These are phyloP conservation scores for Gentiana macrophylla DNA, from an alignment of 257 asterid species.

Conservation along the genomic window DNA sequence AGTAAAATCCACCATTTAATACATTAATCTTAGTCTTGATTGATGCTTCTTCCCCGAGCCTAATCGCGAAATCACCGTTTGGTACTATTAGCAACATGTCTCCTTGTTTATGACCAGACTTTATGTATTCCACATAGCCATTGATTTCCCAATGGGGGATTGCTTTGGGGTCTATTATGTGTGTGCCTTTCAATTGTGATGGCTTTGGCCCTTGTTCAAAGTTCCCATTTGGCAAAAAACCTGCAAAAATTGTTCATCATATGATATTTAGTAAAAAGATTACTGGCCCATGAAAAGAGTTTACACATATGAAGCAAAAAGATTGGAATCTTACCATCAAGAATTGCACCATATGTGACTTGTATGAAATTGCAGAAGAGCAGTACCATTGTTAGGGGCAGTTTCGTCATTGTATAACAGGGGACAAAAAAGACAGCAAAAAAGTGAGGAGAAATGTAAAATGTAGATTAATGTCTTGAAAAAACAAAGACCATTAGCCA, in stretches of 20 bases:
- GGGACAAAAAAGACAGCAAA: no score
- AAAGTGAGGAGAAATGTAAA: no score
- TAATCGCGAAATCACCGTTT: conserved; percentile 62
- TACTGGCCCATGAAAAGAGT: no score
- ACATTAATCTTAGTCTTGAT: conserved; percentile 43
- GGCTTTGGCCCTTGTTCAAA: conserved; percentile 60
- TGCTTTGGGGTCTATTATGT: conserved; percentile 41
- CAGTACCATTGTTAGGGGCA: no score
- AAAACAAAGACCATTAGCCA: no score
- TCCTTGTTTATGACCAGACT: conserved; percentile 69
- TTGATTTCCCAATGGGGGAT: conserved; percentile 61
- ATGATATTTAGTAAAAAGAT: no score
- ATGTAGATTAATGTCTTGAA: no score
- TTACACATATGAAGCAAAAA: no score
- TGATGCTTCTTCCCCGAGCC: conserved; percentile 76
- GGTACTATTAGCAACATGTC: conserved; percentile 80
- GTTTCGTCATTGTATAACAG: no score
- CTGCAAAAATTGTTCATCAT: conserved; percentile 18
- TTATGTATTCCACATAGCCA: conserved; percentile 79
- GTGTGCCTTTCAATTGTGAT: conserved; percentile 54
- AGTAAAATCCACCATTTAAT: conserved; percentile 32
- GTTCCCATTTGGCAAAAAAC: conserved; percentile 68
- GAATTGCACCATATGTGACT: no score
- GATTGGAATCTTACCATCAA: no score
- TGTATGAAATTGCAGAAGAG: no score